Evolutionary conservation across 2,329 filamentous ascomycete genomes (phyloP), one percentile per base, ranked within the genome.

Genomic region (Pyricularia sp.): DNA sequence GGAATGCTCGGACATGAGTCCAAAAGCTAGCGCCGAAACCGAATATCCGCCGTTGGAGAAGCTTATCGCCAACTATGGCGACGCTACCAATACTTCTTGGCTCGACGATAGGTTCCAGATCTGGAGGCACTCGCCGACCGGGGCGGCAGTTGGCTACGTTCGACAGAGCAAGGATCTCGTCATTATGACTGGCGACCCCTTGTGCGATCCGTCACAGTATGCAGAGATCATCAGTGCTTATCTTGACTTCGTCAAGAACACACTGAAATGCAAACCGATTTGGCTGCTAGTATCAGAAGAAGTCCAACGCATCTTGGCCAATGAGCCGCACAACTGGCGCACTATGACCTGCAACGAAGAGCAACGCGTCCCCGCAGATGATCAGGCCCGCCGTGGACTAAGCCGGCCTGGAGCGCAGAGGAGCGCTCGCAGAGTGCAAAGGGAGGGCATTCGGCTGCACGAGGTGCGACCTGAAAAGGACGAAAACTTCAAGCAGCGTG

Each of bases 11-110:
- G 23, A 25, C 2, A 63, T 31, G 9, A 58, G 10, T 12, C 20
- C 26, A 20, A 58, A 28, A 11, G 2, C 28, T 7, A 28, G 12
- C n/a, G 20, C 25, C 7, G 11, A 58, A 14, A 85, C 79, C 9
- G 83, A 89, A 66, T 82, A 91, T 68, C 93, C 93, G 67, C 85
- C 92, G 0, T 77, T 97, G 5, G 92, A 94, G 77, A 91, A 97
- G 76, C 88, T 97, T 61, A 93, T 97, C 77, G 93, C 93, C 76
- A 97, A 97, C 78, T 97, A 97, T 73, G 94, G 94, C 71, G 94
- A 97, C 78, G 93, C 94, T 1, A 93, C 93, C 66, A 96, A 97
- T 75, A 97, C 94, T 0, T 95, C 93, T 0, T 97, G 93, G 93
- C 86, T 95, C 9, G 94, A 97, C 77, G 91, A 93, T 7, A 89